Evolutionary conservation across 768 basidiomycete genomes (phyloP), one percentile per base, ranked within the genome.

Genomic region (Boletus sp.): DNA sequence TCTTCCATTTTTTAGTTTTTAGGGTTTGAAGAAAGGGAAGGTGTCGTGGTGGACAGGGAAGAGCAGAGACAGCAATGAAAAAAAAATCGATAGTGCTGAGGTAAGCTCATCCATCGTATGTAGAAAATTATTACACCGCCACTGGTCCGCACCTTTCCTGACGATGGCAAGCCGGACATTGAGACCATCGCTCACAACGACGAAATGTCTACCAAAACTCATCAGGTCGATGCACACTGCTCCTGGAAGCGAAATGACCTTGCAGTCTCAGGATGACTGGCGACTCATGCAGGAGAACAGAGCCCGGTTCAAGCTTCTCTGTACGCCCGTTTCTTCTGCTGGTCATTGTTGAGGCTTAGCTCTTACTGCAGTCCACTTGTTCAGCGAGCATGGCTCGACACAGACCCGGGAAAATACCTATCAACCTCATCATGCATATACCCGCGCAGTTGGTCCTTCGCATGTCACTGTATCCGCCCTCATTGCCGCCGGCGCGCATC

Each of bases 401-500:
- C 84, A 85, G 69, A 84, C 75, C 46, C 74, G 83, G 7, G 75
- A 84, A 19, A 89, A 80, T 54, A 76, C 83, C 34, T 94, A 80
- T 71, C 84, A 85, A 69, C 85, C 91, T 2, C 81, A 90, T 55
- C 84, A 93, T 56, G 62, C 75, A 17, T 77, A 92, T 32, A 83
- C 84, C 62, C 79, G 79, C 56, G 88, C 91, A 25, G 64, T 74
- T 1, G 65, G 76, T 15, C 78, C 85, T 10, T 73, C 81, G 43
- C 76, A 89, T 55, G 76, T 87, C 49, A 92, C 96, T 3, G 76
- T 93, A 46, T 96, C 95, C 2, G 88, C 94, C 44, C 84, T 99
- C 57, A 76, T 98, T 40, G 95, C 97, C 1, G 79, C 94, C 14
- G 93, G 93, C 25, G 95, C 97, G 15, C 95, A 98, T 68, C 83